Percentiles rank a stretch among this genome's conserved stretches.
Evolutionary conservation across 768 basidiomycete genomes (phyloP).

Genomic region (Leucogyrophana mollusca): DNA sequence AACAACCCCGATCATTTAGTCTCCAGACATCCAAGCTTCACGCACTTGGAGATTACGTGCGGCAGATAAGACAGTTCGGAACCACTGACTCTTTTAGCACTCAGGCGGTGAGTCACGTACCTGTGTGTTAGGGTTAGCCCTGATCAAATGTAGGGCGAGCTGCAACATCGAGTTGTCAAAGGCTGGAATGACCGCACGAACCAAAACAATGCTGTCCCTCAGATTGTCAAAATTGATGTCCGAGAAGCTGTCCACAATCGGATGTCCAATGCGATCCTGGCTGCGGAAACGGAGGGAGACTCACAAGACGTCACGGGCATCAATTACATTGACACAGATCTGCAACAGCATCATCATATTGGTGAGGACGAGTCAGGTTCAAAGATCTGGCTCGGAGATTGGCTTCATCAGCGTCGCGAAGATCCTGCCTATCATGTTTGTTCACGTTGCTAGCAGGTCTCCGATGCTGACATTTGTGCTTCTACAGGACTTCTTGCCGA

Average conservation of each 20-base stretch:
- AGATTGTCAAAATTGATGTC: conserved; percentile 3
- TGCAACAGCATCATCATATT: background rate
- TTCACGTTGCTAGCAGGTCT: background rate
- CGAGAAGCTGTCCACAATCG: conserved; percentile 1
- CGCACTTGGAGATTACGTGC: background rate
- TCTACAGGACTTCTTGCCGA: conserved; percentile 27
- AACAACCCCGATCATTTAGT: background rate
- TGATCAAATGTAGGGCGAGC: conserved; percentile 6
- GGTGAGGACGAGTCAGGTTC: background rate
- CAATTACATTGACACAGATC: background rate
- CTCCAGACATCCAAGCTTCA: background rate
- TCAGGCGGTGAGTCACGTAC: background rate
- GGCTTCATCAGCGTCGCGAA: conserved; percentile 28
- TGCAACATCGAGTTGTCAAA: conserved; percentile 4
- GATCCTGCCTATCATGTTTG: conserved; percentile 14
- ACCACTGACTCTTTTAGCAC: background rate
- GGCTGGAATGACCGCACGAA: background rate
- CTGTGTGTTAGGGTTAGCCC: background rate
- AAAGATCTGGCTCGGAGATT: conserved; percentile 6
- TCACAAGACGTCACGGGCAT: conserved; percentile 15
- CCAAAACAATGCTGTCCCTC: background rate
- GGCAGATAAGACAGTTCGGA: background rate
- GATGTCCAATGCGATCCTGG: background rate
- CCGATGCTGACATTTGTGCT: conserved; percentile 8
- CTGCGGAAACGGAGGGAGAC: conserved; percentile 17